phyloP scores from a whole-genome alignment of 805 yeast genomes.

The Candida quercuum region DNA sequence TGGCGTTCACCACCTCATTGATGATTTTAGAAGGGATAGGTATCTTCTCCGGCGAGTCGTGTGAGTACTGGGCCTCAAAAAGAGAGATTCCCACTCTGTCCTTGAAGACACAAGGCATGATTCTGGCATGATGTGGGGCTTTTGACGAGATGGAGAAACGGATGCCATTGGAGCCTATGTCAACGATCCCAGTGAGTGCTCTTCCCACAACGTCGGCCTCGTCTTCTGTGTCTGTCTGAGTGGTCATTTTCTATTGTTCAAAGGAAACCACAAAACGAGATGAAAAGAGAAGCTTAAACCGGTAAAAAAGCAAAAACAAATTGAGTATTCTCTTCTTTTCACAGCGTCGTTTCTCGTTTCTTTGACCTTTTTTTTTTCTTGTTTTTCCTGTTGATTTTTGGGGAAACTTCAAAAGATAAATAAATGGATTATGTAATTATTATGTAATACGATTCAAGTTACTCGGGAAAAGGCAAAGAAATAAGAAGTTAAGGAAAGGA shows the following conservation, averaged over 20 bases:
- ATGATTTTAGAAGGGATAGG: constrained; percentile 58
- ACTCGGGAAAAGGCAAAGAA: too few relatives aligned
- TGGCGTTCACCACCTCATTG: constrained; percentile 52
- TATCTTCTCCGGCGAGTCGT: constrained; percentile 33
- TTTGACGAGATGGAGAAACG: constrained; percentile 68
- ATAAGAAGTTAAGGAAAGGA: too few relatives aligned
- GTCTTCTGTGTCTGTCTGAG: constrained; percentile 26
- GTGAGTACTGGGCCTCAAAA: constrained; percentile 52
- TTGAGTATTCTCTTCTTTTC: too few relatives aligned
- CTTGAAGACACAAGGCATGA: constrained; percentile 73
- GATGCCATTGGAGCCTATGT: constrained; percentile 73
- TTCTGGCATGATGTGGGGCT: constrained; percentile 65
- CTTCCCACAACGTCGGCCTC: constrained; percentile 55
- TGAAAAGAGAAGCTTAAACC: too few relatives aligned
- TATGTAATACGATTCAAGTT: too few relatives aligned
- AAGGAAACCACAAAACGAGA: too few relatives aligned
- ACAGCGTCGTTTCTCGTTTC: too few relatives aligned
- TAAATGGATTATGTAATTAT: too few relatives aligned
- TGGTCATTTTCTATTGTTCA: background rate
- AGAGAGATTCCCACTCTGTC: constrained; percentile 68
- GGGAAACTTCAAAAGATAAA: too few relatives aligned
- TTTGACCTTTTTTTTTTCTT: too few relatives aligned
- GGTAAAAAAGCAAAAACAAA: too few relatives aligned
- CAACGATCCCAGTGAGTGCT: constrained; percentile 61
- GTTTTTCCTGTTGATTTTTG: too few relatives aligned